Evolutionary conservation across 106 monocot genomes (phyloP), one percentile per base, ranked within the genome.

Genomic region (Allium sativum): DNA sequence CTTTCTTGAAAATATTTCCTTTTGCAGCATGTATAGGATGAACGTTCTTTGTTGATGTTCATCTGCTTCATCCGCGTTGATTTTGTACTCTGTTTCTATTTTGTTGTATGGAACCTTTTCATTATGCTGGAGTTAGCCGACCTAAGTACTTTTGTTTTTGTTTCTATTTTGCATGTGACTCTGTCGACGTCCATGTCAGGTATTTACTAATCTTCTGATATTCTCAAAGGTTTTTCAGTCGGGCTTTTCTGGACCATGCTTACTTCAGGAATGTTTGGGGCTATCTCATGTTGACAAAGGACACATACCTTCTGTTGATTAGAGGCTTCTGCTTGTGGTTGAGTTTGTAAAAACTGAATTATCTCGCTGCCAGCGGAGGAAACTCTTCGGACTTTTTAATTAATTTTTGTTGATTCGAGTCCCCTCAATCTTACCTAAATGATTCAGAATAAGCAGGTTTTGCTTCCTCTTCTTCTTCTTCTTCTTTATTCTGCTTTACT

Each of bases 51-150:
- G n/a, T 6, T 16, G 53, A 54, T 12, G 21, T 53, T 13, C 45
- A 15, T 58, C 13, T 1, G 48, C 40, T 48, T 73, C 46, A 42
- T 57, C 21, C 62, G 47, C 44, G 19, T 18, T n/a, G 47, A 44
- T 67, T 18, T 41, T 42, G 3, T 22, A 47, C 42, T 62, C 56
- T 40, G 12, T 42, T 43, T 80, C 60, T 12, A 19, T 42, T 56
- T 12, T 57, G 61, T 56, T 45, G 12, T 22, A 13, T 9, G 10
- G 6, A 12, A 52, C n/a, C 54, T 66, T n/a, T n/a, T n/a, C 59
- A 15, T 3, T 55, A 19, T 1, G 22, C 52, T 22, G 9, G 17
- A 14, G 10, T 51, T 11, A 13, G 21, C 45, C 16, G 18, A 43
- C 52, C 20, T 50, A 8, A 8, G 53, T 6, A 3, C 48, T 31